phyloP scores from a whole-genome alignment of 306 rosid species.

The Vigna unguiculata region DNA sequence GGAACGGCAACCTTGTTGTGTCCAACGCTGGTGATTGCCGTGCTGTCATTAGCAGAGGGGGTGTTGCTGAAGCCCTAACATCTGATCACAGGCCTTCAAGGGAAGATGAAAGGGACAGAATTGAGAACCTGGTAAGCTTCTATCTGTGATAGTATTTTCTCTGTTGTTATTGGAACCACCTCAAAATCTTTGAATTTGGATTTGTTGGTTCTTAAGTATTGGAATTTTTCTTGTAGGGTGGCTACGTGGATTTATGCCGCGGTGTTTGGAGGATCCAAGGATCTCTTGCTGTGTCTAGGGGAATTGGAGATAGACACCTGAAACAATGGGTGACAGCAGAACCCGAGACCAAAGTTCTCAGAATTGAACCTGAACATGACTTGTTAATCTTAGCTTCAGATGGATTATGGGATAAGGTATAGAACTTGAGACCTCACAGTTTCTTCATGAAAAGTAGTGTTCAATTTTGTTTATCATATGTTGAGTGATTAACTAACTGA shows the following conservation, averaged over 20 bases:
- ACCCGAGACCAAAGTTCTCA: constrained; percentile 78
- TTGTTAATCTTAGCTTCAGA: constrained; percentile 92
- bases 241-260: constrained; percentile 85
- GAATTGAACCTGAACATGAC: constrained; percentile 75
- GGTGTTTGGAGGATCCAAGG: constrained; percentile 96
- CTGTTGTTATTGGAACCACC: not conserved
- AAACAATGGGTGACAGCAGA: constrained; percentile 90
- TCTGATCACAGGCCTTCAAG: constrained; percentile 89
- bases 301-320: constrained; percentile 80
- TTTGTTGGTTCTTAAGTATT: constrained; percentile 27
- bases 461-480: not conserved
- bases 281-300: constrained; percentile 88
- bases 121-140: constrained; percentile 71
- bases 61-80: constrained; percentile 85
- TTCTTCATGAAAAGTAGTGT: not conserved
- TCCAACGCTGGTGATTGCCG: constrained; percentile 97
- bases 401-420: constrained; percentile 97
- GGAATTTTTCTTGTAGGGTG: constrained; percentile 69
- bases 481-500: constrained; percentile 14
- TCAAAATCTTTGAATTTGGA: not conserved
- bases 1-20: constrained; percentile 73
- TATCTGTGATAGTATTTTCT: not conserved
- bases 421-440: constrained; percentile 1
- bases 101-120: constrained; percentile 80
- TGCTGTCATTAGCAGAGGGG: constrained; percentile 85